Base-by-base conservation (phyloP, 306 rosid species). In the Senna siamea region DNA sequence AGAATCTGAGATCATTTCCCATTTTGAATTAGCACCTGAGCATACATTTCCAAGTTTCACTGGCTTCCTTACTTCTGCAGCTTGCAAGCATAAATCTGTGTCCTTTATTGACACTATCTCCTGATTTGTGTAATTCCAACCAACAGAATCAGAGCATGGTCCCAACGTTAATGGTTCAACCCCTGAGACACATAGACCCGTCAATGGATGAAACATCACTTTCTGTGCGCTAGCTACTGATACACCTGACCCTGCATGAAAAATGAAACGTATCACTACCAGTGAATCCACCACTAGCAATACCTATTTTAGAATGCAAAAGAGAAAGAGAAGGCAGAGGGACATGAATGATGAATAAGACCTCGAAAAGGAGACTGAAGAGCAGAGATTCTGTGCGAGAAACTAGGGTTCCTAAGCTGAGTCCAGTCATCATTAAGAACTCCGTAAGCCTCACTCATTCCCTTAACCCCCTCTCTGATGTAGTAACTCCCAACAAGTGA, bases 401-500 rank as follows among this genome's bases (percentile, higher is more conserved):
- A 82, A 62, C 70, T 80, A 0, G 81, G 17, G 72, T 88, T 87
- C 40, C 97, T 76, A 50, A 76, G 46, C 3, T 54, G 83, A 47
- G 32, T 2, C 96, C 97, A 91, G 35, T 87, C 85, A 87, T 76
- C 66, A 66, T 69, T 77, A 30, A 91, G 77, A 32, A 89, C 12
- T 2, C 98, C 98, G 58, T 82, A 91, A 26, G 34, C 65, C 85
- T 94, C 98, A 5, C 78, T 81, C 86, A 79, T 75, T n/a, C 96
- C 98, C 2, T 80, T 2, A 20, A 87, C 85, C 3, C 95, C 97
- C 69, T 87, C 48, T 79, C 92, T 89, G 11, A 87, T 20, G 80
- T 94, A 88, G 65, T 94, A 91, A 69, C 97, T 89, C n/a, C 97
- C 97, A n/a, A 68, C 95, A 1, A 91, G 84, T 7, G 97, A 72